Evolutionary conservation across 352 stramenopile species (phyloP).

Genomic region (Globisporangium spiculum): DNA sequence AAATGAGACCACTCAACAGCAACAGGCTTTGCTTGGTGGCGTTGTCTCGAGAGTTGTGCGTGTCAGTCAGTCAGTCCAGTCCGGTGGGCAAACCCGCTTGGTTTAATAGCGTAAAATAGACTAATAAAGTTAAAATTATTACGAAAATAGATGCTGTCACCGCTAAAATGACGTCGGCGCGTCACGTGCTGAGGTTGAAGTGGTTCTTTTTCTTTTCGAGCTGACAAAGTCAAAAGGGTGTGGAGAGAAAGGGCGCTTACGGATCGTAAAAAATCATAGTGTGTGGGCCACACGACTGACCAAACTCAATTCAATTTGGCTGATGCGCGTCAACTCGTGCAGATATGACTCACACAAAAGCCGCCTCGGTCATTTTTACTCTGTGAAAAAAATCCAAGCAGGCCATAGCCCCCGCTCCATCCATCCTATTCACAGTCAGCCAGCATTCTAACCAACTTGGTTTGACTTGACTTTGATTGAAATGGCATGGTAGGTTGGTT

Average conservation of each 20-base stretch:
- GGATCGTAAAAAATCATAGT: not conserved
- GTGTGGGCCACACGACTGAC: not conserved
- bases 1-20: constrained; percentile 16
- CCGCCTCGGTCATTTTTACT: too few relatives aligned
- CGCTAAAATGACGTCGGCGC: constrained; percentile 27
- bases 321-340: not conserved
- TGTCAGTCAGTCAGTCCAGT: not conserved
- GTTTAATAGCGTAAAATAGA: not conserved
- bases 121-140: not conserved
- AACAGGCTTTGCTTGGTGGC: not conserved
- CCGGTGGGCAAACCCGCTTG: not conserved
- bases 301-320: not conserved
- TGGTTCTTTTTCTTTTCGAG: constrained; percentile 11
- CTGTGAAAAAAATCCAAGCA: too few relatives aligned
- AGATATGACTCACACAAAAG: not conserved
- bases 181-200: constrained; percentile 33
- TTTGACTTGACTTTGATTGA: not conserved
- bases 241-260: not conserved
- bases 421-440: not conserved
- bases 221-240: not conserved
- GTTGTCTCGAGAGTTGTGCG: not conserved
- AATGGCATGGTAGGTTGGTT: too few relatives aligned
- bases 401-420: too few relatives aligned
- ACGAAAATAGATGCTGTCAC: constrained; percentile 18
- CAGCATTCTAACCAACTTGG: not conserved